phyloP scores from a whole-genome alignment of 139 green algal species.

The Dunaliella sp. region DNA sequence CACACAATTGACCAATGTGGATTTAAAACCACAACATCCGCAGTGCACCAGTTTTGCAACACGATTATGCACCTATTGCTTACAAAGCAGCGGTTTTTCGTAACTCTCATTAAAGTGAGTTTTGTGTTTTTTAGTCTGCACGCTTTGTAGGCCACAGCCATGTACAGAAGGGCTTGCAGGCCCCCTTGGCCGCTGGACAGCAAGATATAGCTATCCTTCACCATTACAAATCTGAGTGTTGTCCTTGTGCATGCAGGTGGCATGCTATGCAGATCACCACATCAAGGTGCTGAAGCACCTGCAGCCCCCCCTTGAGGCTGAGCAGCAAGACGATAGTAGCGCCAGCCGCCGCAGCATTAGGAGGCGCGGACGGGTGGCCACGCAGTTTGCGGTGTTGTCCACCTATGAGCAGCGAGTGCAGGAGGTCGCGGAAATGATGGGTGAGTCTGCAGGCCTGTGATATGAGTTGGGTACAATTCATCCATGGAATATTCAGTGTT shows the following conservation, averaged over 20 bases:
- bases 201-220: no score
- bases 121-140: no score
- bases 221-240: no score
- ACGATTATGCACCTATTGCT: no score
- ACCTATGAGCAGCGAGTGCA: conserved; percentile 30
- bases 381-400: conserved; percentile 44
- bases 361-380: conserved; percentile 38
- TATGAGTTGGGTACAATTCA: not conserved
- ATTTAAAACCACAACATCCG: no score
- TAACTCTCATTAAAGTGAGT: no score
- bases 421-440: conserved; percentile 77
- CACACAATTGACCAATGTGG: no score
- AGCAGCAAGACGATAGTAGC: not conserved
- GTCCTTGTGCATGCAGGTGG: conserved; percentile 60
- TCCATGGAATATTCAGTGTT: not conserved
- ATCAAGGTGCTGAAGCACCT: conserved; percentile 60
- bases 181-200: no score
- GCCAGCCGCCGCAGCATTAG: not conserved
- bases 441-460: conserved; percentile 24
- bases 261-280: conserved; percentile 68
- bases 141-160: no score
- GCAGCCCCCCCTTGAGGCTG: not conserved
- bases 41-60: no score
- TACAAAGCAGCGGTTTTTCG: no score
- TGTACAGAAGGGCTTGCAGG: no score